Percentiles rank a stretch among this genome's conserved stretches.
Conservation (phyloP, 139 green algal species). For the Pleodorina starrii region DNA sequence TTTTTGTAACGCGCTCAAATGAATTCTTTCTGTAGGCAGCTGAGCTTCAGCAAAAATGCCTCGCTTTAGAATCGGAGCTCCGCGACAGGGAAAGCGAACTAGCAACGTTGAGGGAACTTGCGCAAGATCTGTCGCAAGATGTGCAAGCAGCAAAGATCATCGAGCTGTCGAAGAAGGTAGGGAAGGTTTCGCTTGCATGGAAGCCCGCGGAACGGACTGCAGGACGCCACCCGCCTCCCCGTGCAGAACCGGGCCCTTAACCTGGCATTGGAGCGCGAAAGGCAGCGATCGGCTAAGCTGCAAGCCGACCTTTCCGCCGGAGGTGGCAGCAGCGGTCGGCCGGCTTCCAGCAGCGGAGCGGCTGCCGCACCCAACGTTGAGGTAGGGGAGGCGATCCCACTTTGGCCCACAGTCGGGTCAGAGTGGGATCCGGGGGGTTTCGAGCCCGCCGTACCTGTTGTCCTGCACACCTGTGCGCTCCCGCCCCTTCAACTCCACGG, state of each 20-base stretch:
- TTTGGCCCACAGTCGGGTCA: not conserved
- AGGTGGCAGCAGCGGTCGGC: not conserved
- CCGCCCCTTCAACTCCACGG: no score
- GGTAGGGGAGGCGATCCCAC: not conserved
- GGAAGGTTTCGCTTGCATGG: no score
- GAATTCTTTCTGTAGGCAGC: slow-evolving; percentile 15
- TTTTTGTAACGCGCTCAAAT: not conserved
- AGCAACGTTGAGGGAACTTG: not conserved
- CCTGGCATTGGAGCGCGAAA: slow-evolving; percentile 67
- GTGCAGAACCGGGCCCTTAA: slow-evolving; percentile 64
- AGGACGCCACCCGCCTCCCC: no score
- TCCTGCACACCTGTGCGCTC: no score
- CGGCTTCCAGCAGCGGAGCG: not conserved
- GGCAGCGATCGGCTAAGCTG: slow-evolving; percentile 53
- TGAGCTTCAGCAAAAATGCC: slow-evolving; percentile 31
- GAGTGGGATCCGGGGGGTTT: no score
- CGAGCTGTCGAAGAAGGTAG: slow-evolving; percentile 75
- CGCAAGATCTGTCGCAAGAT: slow-evolving; percentile 62
- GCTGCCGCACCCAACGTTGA: not conserved
- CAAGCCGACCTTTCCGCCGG: slow-evolving; percentile 43
- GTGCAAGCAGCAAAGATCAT: slow-evolving; percentile 72
- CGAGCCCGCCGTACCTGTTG: not conserved
- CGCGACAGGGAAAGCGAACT: slow-evolving; percentile 24
- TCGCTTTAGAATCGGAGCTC: slow-evolving; percentile 4
- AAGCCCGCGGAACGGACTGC: no score